Evolutionary conservation across 805 yeast species (phyloP), one percentile per base, ranked within the genome.

Genomic region (Suhomyces sp.): DNA sequence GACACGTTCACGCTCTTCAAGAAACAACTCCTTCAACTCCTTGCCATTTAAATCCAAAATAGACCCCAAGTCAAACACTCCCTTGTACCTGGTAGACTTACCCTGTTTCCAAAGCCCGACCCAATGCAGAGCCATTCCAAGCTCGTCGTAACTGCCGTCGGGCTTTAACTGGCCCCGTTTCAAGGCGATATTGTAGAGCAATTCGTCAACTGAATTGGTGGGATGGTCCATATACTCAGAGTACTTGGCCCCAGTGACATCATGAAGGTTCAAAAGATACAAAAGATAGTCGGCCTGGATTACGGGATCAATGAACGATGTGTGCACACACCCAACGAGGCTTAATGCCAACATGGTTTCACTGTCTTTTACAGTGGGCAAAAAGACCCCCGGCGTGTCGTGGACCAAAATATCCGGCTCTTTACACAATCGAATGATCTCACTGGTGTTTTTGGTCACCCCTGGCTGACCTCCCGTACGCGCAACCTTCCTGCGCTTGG

Each of bases 371-470:
- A 84, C 87, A 19, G 83, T 81, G 0, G 99, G 98, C 10, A 90
- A 68, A 52, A 89, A 82, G 3, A 94, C 92, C 1, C 99, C 99
- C 0, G 99, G 99, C 0, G 97, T 88, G 64, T 94, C 99, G 59
- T 87, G 83, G 6, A 92, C 73, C 53, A 83, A 77, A 2, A 93
- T 78, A 31, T 82, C 83, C 0, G 94, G 92, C 25, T 76, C 76
- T 9, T 72, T 67, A 43, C 78, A 70, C 12, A 94, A 75, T 50
- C 85, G 72, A 35, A 94, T 88, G 49, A 86, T 76, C 55, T 87
- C 93, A 49, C 93, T 84, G 0, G 96, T 84, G 25, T 79, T 78
- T 49, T 89, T 72, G 0, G 99, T 94, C 5, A 93, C 89, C 17
- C 99, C 99, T 1, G 98, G 97, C 56, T 81, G 84, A 9, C 87